These are phyloP conservation scores for Cercospora zeina DNA, from an alignment of 2,329 filamentous ascomycete species.

Conservation along the genomic window DNA sequence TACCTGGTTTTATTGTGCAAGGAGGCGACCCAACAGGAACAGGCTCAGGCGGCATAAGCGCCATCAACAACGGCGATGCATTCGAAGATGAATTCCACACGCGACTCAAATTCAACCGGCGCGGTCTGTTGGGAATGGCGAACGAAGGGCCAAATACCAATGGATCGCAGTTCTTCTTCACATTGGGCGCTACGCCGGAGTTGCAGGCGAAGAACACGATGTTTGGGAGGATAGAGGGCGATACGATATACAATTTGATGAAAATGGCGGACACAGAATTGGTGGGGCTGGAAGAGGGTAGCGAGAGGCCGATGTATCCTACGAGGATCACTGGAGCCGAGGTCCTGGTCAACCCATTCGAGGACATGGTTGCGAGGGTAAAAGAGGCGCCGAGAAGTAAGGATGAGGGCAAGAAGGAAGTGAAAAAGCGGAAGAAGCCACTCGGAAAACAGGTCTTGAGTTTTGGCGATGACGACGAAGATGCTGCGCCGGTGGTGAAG, in stretches of 20 bases:
- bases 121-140: constrained; percentile 93
- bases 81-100: constrained; percentile 92
- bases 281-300: constrained; percentile 60
- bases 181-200: constrained; percentile 77
- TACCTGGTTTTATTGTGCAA: constrained; percentile 89
- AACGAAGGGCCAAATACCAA: constrained; percentile 84
- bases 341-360: constrained; percentile 78
- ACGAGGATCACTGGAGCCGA: constrained; percentile 73
- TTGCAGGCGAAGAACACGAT: constrained; percentile 87
- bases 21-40: constrained; percentile 93
- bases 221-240: constrained; percentile 87
- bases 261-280: constrained; percentile 90
- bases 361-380: constrained; percentile 72
- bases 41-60: constrained; percentile 85
- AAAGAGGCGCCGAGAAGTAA: constrained; percentile 56
- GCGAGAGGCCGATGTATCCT: constrained; percentile 82
- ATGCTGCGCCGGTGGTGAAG: constrained; percentile 64
- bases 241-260: constrained; percentile 93
- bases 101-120: constrained; percentile 85
- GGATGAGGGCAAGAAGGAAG: constrained; percentile 55
- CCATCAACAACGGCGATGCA: constrained; percentile 80
- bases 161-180: constrained; percentile 96
- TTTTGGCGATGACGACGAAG: constrained; percentile 69
- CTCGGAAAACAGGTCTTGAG: constrained; percentile 74
- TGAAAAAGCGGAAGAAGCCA: constrained; percentile 66